Evolutionary conservation across 441 rosid species (phyloP).

Genomic region (Adansonia rubrostipa): DNA sequence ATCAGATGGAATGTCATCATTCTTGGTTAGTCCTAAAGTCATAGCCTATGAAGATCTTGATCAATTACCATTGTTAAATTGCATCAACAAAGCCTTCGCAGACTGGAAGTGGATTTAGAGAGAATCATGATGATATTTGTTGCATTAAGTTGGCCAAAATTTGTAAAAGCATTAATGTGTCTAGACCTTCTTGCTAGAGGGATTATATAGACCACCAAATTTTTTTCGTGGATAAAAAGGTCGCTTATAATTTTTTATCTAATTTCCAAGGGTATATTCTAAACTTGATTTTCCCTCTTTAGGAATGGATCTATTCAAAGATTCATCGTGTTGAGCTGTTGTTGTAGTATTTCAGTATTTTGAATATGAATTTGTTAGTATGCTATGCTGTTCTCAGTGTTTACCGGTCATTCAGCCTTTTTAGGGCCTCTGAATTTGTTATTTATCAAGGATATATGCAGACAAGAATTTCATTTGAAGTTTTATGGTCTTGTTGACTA

Average conservation of each 20-base stretch:
- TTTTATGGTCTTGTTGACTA: background rate
- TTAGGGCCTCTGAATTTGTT: background rate
- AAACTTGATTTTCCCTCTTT: background rate
- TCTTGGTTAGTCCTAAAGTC: slow-evolving; percentile 67
- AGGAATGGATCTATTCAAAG: slow-evolving; percentile 15
- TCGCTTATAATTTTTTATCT: background rate
- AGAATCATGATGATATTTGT: slow-evolving; percentile 17
- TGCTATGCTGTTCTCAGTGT: background rate
- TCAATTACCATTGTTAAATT: background rate
- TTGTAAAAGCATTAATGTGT: background rate
- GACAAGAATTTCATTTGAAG: background rate
- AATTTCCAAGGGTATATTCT: background rate
- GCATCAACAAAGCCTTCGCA: background rate
- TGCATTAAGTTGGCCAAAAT: background rate
- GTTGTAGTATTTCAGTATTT: background rate
- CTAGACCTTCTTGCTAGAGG: background rate
- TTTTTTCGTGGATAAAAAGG: background rate
- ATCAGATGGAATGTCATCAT: slow-evolving; percentile 98
- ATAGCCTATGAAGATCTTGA: slow-evolving; percentile 16
- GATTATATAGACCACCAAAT: background rate
- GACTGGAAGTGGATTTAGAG: background rate
- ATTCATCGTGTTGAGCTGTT: background rate
- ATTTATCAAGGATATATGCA: slow-evolving; percentile 1
- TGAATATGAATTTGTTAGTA: slow-evolving; percentile 4
- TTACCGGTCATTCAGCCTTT: slow-evolving; percentile 2